phyloP scores from a whole-genome alignment of 805 yeast genomes.

The Cephaloascus fragrans region DNA sequence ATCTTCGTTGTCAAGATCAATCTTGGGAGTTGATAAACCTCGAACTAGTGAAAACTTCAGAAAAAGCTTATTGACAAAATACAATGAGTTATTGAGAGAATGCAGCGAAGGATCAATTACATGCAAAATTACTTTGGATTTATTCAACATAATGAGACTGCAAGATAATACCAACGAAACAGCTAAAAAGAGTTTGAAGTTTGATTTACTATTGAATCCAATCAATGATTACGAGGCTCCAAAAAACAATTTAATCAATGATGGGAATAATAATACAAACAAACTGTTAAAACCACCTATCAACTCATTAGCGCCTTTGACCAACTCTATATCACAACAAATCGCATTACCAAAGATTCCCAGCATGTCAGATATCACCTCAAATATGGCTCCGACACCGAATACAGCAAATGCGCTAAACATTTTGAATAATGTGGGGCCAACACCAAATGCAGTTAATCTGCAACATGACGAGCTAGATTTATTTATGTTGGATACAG shows the following conservation, averaged over 20 bases:
- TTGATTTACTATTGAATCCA: too few relatives aligned
- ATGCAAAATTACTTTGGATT: slow-evolving; percentile 9
- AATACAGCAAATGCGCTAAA: too few relatives aligned
- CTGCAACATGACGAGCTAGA: slow-evolving; percentile 6
- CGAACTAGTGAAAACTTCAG: too few relatives aligned
- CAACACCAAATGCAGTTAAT: too few relatives aligned
- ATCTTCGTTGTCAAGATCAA: neutral
- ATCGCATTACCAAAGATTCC: neutral
- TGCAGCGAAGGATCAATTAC: slow-evolving; percentile 6
- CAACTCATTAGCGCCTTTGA: neutral
- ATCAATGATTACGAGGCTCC: too few relatives aligned
- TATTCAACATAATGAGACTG: slow-evolving; percentile 8
- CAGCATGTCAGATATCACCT: neutral
- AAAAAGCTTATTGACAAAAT: neutral
- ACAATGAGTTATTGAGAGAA: neutral
- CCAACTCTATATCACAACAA: neutral
- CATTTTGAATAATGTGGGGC: too few relatives aligned
- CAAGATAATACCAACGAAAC: neutral
- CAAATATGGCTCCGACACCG: slow-evolving; percentile 3
- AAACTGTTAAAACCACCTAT: too few relatives aligned
- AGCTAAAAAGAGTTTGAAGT: too few relatives aligned
- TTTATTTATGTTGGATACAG: slow-evolving; percentile 8
- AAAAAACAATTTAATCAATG: too few relatives aligned
- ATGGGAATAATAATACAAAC: too few relatives aligned
- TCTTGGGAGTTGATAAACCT: too few relatives aligned